Evolutionary conservation across 1,139 yeast genomes (phyloP), one percentile per base, ranked within the genome.

Genomic region (Yamadazyma trypodendri): DNA sequence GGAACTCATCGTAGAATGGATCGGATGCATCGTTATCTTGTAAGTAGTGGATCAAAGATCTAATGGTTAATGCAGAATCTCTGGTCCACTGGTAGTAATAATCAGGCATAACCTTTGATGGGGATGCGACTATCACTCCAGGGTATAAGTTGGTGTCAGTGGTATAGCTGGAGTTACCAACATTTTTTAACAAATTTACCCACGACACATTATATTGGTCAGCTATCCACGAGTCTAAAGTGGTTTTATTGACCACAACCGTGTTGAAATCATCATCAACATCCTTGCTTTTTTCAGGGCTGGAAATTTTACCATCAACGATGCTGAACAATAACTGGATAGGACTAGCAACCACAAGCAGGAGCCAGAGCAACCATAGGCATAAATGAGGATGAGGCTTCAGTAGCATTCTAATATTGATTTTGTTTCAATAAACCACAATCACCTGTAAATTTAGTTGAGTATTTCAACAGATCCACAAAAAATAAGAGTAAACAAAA

Each of bases 31-130:
- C n/a, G 14, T 73, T 47, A 9, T 48, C 52, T 34, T 45, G 45
- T 42, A 81, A 63, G 43, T 67, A 66, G 39, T 77, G 73, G 17
- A 83, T 68, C 37, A 90, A 64, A 0, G 94, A 72, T 43, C 79
- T 76, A 36, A 87, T 74, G 1, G 95, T 83, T 35, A 90, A 75
- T 0, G 97, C 96, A 24, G 90, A 80, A 56, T 90, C 98, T 51
- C 98, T 72, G 2, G 79, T 75, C 98, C 98, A 90, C 52, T 86
- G 95, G 54, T 77, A 90, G 51, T 77, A 89, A 57, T 90, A 90
- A 59, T 90, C 74, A 0, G 97, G 97, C 16, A 67, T 46, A 0
- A 38, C 5, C 38, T 58, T 74, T 0, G 95, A 86, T 3, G 96
- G 95, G 7, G 95, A 82, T 1, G 97, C 97, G 44, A 90, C 70